A percentile compares a stretch with the other conserved stretches of the same genome.
Conservation (phyloP, 345 rosid species). For the Populus davidiana region DNA sequence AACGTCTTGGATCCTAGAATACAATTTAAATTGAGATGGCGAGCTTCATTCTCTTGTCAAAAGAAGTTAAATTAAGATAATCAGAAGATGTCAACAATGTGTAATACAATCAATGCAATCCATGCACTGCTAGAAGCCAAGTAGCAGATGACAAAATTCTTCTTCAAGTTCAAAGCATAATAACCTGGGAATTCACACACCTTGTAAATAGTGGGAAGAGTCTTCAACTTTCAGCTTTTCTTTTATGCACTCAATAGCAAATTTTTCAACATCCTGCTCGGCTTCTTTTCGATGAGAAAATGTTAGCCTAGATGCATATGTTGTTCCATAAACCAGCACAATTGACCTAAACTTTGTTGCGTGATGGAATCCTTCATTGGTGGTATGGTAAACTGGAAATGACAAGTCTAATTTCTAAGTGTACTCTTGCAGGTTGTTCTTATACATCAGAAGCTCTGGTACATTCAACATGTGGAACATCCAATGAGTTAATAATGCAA, state of each 20-base stretch:
- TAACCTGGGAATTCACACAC: constrained; percentile 1
- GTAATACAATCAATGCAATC: too few relatives aligned
- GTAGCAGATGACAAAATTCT: too few relatives aligned
- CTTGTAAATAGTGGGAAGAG: background rate
- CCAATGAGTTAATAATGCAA: too few relatives aligned
- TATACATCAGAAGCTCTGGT: constrained; percentile 1
- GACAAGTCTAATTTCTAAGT: constrained; percentile 5
- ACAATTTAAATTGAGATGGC: too few relatives aligned
- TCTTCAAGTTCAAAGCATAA: background rate
- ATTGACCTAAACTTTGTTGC: constrained; percentile 27
- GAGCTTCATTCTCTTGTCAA: too few relatives aligned
- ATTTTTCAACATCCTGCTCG: constrained; percentile 25
- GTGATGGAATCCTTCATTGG: constrained; percentile 27
- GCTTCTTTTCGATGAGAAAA: constrained; percentile 24
- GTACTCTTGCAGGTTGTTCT: constrained; percentile 18
- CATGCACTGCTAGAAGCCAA: too few relatives aligned
- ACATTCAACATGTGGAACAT: background rate
- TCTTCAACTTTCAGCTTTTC: background rate
- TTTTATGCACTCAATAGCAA: constrained; percentile 21
- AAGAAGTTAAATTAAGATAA: too few relatives aligned
- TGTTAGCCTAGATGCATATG: background rate
- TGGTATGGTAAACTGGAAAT: constrained; percentile 16
- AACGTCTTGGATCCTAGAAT: constrained; percentile 23
- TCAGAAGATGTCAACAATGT: background rate
- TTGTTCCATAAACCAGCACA: constrained; percentile 11